Evolutionary conservation across 2,329 filamentous ascomycete species (phyloP).

Genomic region (Cordyceps cicadae): DNA sequence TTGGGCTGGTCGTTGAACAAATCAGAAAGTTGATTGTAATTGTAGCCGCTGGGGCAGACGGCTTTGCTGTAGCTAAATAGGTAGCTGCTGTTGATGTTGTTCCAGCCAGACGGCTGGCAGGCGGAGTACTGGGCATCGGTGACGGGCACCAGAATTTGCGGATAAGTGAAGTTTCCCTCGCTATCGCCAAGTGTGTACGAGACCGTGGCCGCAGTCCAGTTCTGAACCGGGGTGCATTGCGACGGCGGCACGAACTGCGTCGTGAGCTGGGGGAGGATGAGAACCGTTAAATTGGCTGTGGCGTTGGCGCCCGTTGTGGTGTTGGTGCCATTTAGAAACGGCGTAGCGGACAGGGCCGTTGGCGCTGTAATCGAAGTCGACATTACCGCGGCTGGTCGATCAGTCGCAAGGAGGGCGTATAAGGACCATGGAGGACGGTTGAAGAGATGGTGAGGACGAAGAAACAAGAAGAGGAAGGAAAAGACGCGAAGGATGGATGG

Average conservation of each 20-base stretch:
- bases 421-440: neutral
- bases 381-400: constrained; percentile 2
- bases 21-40: constrained; percentile 7
- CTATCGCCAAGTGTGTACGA: neutral
- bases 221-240: constrained; percentile 5
- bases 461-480: neutral
- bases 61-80: constrained; percentile 6
- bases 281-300: neutral
- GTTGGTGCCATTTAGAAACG: constrained; percentile 1
- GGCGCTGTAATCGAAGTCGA: neutral
- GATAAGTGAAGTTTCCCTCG: neutral
- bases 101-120: constrained; percentile 9
- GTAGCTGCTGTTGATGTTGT: neutral
- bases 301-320: neutral
- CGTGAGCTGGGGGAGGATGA: constrained; percentile 4
- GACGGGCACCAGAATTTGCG: constrained; percentile 5
- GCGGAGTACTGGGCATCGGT: constrained; percentile 3
- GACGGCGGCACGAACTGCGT: constrained; percentile 4
- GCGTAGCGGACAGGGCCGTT: neutral
- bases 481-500: neutral
- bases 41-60: constrained; percentile 9
- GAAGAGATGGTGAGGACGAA: neutral
- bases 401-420: neutral
- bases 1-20: neutral
- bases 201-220: constrained; percentile 5